Evolutionary conservation across 2,329 filamentous ascomycete genomes (phyloP), one percentile per base, ranked within the genome.

Genomic region (Phoma sp.): DNA sequence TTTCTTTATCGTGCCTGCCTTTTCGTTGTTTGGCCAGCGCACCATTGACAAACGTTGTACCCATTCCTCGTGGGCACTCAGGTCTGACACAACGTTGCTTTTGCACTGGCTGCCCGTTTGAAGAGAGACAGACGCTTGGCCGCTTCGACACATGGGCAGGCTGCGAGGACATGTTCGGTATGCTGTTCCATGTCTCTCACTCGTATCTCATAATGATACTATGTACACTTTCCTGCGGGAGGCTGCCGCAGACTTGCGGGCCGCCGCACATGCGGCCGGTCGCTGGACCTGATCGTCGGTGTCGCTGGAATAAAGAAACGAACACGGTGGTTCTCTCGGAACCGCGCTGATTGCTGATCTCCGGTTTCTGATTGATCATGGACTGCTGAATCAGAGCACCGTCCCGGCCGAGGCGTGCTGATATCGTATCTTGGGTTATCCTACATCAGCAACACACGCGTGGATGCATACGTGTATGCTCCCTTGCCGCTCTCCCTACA

Each of bases 131-230:
- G 43, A 24, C 39, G 29, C 41, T 51, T 55, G 44, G 47, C 36
- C 21, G 39, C 29, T 27, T 35, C 39, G 45, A 46, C 57, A 62
- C 62, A 56, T 63, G 58, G 60, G 51, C 47, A 43, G 49, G 40
- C 31, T 57, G 52, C 49, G 31, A 49, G 17, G 37, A 49, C 46
- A 51, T 51, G 27, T 36, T 39, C n/a, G 43, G 21, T 29, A 38
- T 33, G 19, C 38, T 33, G 10, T n/a, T n/a, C 40, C 10, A 40
- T 12, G 32, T 37, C 32, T 19, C n/a, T 24, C 6, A 6, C 22
- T 44, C 35, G 40, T 32, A 35, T 45, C 29, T 43, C 22, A 17
- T 17, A 17, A 17, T 17, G 17, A 17, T 17, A 17, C 17, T 17
- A 17, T 17, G 17, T 17, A 17, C 41, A 29, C 32, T 36, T 43